Conservation (phyloP, 257 asterid genomes). For the Avicennia marina region DNA sequence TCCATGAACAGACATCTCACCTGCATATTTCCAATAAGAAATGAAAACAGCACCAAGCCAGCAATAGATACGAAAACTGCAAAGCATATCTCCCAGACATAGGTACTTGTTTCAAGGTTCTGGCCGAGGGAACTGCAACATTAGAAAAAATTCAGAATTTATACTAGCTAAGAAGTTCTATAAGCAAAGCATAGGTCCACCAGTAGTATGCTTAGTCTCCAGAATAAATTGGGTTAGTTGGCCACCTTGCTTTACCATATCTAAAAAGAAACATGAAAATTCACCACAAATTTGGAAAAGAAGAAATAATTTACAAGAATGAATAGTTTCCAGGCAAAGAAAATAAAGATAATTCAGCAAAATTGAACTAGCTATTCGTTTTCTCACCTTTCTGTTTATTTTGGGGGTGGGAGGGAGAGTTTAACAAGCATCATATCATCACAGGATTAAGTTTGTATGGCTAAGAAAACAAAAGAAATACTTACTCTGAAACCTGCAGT, state of each 20-base stretch:
- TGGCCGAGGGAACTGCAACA: conserved; percentile 93
- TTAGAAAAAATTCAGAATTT: conserved; percentile 10
- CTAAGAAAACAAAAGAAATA: too few species aligned
- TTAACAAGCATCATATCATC: too few species aligned
- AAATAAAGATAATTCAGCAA: background rate
- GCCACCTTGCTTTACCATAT: conserved; percentile 2
- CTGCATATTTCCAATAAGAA: conserved; percentile 99
- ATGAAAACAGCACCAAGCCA: conserved; percentile 90
- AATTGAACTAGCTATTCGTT: background rate
- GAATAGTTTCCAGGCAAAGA: conserved; percentile 1
- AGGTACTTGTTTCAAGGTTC: conserved; percentile 91
- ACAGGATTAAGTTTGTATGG: too few species aligned
- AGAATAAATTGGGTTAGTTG: background rate
- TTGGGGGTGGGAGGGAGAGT: background rate
- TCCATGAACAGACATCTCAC: conserved; percentile 28
- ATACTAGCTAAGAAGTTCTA: conserved; percentile 6
- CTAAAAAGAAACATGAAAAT: background rate
- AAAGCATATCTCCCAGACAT: conserved; percentile 91
- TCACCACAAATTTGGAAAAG: background rate
- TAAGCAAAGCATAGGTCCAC: background rate
- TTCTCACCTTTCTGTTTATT: background rate
- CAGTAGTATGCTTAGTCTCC: background rate
- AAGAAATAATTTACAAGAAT: background rate
- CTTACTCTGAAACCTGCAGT: too few species aligned
- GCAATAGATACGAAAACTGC: conserved; percentile 90